Evolutionary conservation across 441 rosid species (phyloP).

Genomic region (Syzygium syzygioides): DNA sequence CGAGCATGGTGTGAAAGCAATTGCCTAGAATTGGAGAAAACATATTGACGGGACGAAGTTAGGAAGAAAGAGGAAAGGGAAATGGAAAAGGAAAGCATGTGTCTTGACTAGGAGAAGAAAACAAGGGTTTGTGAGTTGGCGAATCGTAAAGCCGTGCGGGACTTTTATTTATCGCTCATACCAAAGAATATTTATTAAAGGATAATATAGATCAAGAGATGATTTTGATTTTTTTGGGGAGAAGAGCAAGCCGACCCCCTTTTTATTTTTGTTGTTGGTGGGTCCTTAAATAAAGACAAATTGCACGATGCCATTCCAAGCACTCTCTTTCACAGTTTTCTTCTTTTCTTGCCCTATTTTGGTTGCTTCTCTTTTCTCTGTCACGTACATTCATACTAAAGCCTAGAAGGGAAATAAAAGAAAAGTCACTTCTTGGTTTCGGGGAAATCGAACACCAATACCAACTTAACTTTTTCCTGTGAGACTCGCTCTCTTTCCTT

Average conservation of each 20-base stretch:
- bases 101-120: constrained; percentile 11
- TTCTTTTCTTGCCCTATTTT: not conserved
- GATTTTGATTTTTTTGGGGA: not conserved
- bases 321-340: constrained; percentile 24
- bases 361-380: constrained; percentile 25
- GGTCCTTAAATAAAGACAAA: constrained; percentile 29
- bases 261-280: not conserved
- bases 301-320: constrained; percentile 27
- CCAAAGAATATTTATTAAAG: not conserved
- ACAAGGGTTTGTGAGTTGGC: constrained; percentile 10
- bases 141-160: constrained; percentile 17
- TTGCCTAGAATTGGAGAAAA: not conserved
- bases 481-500: not conserved
- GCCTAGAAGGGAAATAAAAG: not conserved
- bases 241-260: not conserved
- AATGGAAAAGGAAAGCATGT: constrained; percentile 8
- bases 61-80: not conserved
- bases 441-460: constrained; percentile 20
- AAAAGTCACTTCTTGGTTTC: constrained; percentile 25
- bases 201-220: not conserved
- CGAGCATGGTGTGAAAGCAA: not conserved
- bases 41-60: not conserved
- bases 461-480: constrained; percentile 19
- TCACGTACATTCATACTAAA: constrained; percentile 13
- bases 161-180: not conserved